Evolutionary conservation across 768 basidiomycete genomes (phyloP), one percentile per base, ranked within the genome.

Genomic region (Boletus bicolor): DNA sequence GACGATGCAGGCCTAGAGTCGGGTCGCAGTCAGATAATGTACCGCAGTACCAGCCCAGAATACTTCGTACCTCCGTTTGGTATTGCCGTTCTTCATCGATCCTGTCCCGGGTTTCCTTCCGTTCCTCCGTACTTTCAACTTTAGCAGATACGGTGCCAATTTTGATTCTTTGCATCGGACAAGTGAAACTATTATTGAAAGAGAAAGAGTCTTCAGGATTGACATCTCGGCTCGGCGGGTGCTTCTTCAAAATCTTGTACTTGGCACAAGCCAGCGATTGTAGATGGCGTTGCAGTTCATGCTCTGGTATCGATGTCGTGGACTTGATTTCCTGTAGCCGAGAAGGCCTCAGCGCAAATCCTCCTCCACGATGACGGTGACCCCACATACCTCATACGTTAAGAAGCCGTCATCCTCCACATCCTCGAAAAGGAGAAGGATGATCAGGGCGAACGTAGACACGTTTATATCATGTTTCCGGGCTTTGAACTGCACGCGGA

Each of bases 191-290:
- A 17, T 72, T 64, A 61, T 98, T 97, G 79, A 98, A 99, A 3
- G 91, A 86, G 73, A 99, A 99, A 2, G 82, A 77, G 70, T 99
- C 97, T 11, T 74, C 76, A 0, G 76, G 62, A 49, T 84, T 74
- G 38, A 99, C 81, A 21, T 98, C 95, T 41, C 95, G 83, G 9
- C 92, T 84, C 39, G 89, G 82, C 0, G 96, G 97, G 57, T 88
- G 86, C 66, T 98, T 98, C 72, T 86, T 93, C 60, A 99, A 73
- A 30, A 99, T 78, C 65, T 94, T 94, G 77, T 80, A 93, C 69
- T 94, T 98, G 10, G 90, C 93, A 67, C 96, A 98, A 0, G 97
- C 95, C 24, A 99, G 79, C 0, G 96, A 94, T 68, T 99, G 97
- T 3, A 99, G 80, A 61, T 93, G 89, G n/a, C 97, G 87, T 66